Percentiles rank a stretch among this genome's conserved stretches.
These are phyloP conservation scores for Xylaria arbuscula DNA, from an alignment of 2,329 filamentous ascomycete genomes.

Conservation along the genomic window DNA sequence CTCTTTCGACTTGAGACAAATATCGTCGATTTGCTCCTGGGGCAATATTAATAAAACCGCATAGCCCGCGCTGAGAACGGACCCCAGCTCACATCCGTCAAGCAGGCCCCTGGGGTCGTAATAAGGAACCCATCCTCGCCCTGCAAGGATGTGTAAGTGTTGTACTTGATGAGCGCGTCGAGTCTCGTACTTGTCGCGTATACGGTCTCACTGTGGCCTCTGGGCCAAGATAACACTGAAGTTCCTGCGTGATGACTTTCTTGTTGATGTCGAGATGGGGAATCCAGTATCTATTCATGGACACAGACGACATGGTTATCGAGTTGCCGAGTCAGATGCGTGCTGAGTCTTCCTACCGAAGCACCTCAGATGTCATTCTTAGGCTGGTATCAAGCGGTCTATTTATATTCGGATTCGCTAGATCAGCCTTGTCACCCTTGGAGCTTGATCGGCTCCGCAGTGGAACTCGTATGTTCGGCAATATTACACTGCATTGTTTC, in stretches of 20 bases:
- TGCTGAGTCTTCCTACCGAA: constrained; percentile 26
- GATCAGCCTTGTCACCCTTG: constrained; percentile 33
- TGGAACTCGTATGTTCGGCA: constrained; percentile 32
- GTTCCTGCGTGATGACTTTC: constrained; percentile 68
- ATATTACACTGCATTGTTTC: constrained; percentile 30
- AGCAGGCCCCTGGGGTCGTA: constrained; percentile 66
- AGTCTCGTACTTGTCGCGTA: constrained; percentile 63
- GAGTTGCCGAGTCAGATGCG: constrained; percentile 17
- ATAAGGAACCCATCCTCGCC: constrained; percentile 72
- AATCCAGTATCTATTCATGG: constrained; percentile 71
- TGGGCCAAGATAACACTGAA: constrained; percentile 68
- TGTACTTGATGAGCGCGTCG: constrained; percentile 37
- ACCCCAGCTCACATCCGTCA: constrained; percentile 65
- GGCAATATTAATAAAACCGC: constrained; percentile 32
- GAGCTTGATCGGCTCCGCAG: constrained; percentile 24
- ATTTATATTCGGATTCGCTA: constrained; percentile 34
- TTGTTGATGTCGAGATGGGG: constrained; percentile 69
- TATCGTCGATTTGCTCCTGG: constrained; percentile 72
- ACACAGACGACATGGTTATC: constrained; percentile 52
- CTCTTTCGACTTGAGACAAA: constrained; percentile 68
- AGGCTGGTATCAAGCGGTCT: constrained; percentile 33
- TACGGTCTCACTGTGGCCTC: constrained; percentile 68
- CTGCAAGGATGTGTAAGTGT: constrained; percentile 52
- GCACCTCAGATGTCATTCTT: constrained; percentile 28
- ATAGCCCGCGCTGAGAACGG: constrained; percentile 22